A percentile compares a stretch with the other conserved stretches of the same genome.
These are phyloP conservation scores for Trichoderma koningii DNA, from an alignment of 2,329 filamentous ascomycete species.

Conservation along the genomic window DNA sequence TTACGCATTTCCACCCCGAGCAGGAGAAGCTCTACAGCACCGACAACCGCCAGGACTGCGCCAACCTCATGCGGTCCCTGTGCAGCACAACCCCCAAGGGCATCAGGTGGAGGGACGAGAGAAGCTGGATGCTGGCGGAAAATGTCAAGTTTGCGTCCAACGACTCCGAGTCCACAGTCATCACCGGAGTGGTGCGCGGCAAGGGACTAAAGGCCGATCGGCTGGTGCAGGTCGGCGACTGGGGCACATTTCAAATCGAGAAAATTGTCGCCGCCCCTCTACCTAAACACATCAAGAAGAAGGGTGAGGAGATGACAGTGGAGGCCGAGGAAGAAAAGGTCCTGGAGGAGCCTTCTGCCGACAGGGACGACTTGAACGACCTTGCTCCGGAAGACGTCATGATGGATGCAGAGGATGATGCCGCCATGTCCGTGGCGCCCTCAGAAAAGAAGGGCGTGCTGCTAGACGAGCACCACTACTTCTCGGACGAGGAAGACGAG, in stretches of 20 bases:
- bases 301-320: conserved; percentile 67
- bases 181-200: conserved; percentile 86
- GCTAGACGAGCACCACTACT: conserved; percentile 96
- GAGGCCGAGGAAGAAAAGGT: conserved; percentile 56
- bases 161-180: conserved; percentile 63
- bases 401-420: conserved; percentile 66
- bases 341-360: conserved; percentile 71
- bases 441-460: conserved; percentile 79
- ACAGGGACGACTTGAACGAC: conserved; percentile 79
- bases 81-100: conserved; percentile 93
- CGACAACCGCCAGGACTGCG: conserved; percentile 85
- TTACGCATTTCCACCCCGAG: conserved; percentile 90
- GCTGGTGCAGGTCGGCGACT: conserved; percentile 87
- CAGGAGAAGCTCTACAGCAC: conserved; percentile 89
- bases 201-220: conserved; percentile 86
- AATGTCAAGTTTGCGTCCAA: conserved; percentile 70
- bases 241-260: conserved; percentile 90
- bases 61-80: conserved; percentile 85
- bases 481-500: conserved; percentile 78
- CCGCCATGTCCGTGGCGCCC: conserved; percentile 39
- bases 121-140: conserved; percentile 94
- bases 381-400: conserved; percentile 83
- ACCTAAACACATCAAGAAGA: conserved; percentile 60
- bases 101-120: conserved; percentile 90
- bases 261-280: conserved; percentile 80